Base-by-base conservation (phyloP, 148 eudicot species). In the Dysphania ambrosioides region DNA sequence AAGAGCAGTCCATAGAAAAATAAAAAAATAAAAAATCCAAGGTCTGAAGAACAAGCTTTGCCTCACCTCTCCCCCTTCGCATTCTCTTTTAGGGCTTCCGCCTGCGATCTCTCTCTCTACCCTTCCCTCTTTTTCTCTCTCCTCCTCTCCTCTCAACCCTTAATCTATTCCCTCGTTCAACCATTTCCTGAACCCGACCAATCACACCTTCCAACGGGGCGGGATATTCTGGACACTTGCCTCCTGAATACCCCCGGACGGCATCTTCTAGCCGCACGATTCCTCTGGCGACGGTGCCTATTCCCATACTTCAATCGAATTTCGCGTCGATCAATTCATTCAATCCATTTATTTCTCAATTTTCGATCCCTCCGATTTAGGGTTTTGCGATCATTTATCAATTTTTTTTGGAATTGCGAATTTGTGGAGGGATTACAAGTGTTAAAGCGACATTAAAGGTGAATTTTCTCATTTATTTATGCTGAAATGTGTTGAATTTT, bases 51-150 rank as follows among this genome's bases (percentile, higher is more conserved):
- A 60, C 41, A 77, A 78, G 66, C 72, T n/a, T 71, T 36, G 35
- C 56, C 40, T 71, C 57, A n/a, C 53, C 71, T 53, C 10, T 55
- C 58, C 30, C 56, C n/a, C n/a, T 61, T 58, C 61, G 29, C 24
- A 11, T 23, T 36, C 30, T 7, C n/a, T 79, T 63, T 72, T 79
- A 75, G 82, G 82, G 79, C 75, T 75, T 79, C 71, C 78, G 71
- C 64, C 78, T 75, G 78, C 64, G 66, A 55, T 41, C 56, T 53
- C 57, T 31, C 51, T 40, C 24, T 15, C 38, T 31, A 24, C 1
- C 4, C n/a, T 57, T 60, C 31, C 21, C 72, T 62, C 72, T 35
- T 16, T 30, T n/a, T 16, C 19, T 12, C 42, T 35, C 24, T 30
- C 30, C 16, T n/a, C n/a, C 19, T 12, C 42, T 31, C 66, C 13